Percentiles rank a stretch among this genome's conserved stretches.
Conservation (phyloP, 2,329 filamentous ascomycete genomes). For the Cyclaneusma minus region DNA sequence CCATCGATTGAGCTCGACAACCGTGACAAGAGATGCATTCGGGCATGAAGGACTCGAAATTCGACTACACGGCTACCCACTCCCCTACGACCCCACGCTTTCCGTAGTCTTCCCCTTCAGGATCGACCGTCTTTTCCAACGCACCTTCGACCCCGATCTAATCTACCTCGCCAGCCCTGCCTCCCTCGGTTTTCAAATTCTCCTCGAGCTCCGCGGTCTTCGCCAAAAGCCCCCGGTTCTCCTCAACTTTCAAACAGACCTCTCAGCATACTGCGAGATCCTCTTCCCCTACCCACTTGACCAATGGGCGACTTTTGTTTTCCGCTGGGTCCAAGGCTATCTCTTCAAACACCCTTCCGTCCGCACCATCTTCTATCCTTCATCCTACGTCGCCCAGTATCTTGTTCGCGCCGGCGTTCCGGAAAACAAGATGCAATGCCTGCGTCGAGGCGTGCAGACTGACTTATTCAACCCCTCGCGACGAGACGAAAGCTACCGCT, state of each 20-base stretch:
- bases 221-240: slow-evolving; percentile 40
- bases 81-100: slow-evolving; percentile 58
- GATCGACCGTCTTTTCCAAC: slow-evolving; percentile 41
- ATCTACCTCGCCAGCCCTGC: slow-evolving; percentile 58
- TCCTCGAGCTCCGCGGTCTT: slow-evolving; percentile 52
- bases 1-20: slow-evolving; percentile 34
- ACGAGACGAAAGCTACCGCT: slow-evolving; percentile 34
- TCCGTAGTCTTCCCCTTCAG: slow-evolving; percentile 56
- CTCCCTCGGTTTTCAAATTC: slow-evolving; percentile 53
- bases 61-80: slow-evolving; percentile 45
- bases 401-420: slow-evolving; percentile 41
- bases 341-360: slow-evolving; percentile 46
- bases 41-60: slow-evolving; percentile 26
- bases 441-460: slow-evolving; percentile 51
- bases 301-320: slow-evolving; percentile 42
- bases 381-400: slow-evolving; percentile 44
- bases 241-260: slow-evolving; percentile 58
- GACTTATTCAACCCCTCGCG: slow-evolving; percentile 39
- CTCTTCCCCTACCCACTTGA: slow-evolving; percentile 50
- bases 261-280: slow-evolving; percentile 53
- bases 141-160: slow-evolving; percentile 50
- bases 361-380: slow-evolving; percentile 55
- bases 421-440: slow-evolving; percentile 37
- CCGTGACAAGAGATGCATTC: slow-evolving; percentile 9
- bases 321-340: slow-evolving; percentile 48